Evolutionary conservation across 768 basidiomycete species (phyloP).

Genomic region (Albatrellus ellisii): DNA sequence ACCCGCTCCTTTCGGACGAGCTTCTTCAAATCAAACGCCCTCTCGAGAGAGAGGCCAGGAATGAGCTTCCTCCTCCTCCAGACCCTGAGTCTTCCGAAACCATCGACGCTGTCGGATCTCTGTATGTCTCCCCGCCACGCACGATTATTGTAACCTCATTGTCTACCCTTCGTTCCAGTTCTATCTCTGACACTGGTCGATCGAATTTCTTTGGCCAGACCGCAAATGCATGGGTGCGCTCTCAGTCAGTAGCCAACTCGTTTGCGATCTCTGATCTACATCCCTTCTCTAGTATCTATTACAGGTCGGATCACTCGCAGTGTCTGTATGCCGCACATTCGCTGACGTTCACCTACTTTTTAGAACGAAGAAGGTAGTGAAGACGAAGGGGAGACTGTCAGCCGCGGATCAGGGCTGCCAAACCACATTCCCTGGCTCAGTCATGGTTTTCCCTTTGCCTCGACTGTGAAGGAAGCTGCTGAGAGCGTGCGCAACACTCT

Average conservation of each 20-base stretch:
- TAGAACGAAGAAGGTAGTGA: conserved; percentile 49
- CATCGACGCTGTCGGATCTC: conserved; percentile 51
- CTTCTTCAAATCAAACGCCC: conserved; percentile 57
- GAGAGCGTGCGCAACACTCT: conserved; percentile 32
- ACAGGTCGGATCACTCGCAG: conserved; percentile 46
- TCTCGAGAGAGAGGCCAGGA: conserved; percentile 41
- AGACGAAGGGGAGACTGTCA: conserved; percentile 32
- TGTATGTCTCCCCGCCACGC: conserved; percentile 25
- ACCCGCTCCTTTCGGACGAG: conserved; percentile 48
- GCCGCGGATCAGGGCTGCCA: conserved; percentile 29
- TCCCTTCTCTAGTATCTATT: conserved; percentile 39
- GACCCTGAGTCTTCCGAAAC: conserved; percentile 37
- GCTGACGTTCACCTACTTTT: too few relatives aligned
- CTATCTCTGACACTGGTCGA: conserved; percentile 47
- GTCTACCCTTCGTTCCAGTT: conserved; percentile 26
- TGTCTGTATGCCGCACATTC: too few relatives aligned
- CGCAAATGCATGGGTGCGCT: conserved; percentile 56
- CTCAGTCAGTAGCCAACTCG: neutral
- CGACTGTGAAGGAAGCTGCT: conserved; percentile 26
- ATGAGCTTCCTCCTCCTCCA: conserved; percentile 19
- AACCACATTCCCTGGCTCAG: conserved; percentile 46
- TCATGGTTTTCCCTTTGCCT: conserved; percentile 45
- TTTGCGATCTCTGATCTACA: conserved; percentile 1
- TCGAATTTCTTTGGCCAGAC: conserved; percentile 54
- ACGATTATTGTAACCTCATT: neutral